Conservation (phyloP, 2,329 filamentous ascomycete species). For the Lomentospora prolificans region DNA sequence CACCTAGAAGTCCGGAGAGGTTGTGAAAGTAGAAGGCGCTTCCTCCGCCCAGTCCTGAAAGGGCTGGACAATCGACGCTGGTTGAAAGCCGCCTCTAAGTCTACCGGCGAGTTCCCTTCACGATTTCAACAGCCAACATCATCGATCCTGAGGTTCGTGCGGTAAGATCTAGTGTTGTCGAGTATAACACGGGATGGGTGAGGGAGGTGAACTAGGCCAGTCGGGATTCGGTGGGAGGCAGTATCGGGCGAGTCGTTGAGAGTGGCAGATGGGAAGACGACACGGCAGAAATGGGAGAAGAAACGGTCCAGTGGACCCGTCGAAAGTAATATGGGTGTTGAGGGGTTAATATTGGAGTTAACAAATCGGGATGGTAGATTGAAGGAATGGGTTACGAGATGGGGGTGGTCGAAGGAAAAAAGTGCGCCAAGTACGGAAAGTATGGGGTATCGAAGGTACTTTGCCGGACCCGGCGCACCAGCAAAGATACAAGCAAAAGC, state of each 20-base stretch:
- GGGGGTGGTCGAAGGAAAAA: neutral
- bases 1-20: neutral
- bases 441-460: neutral
- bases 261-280: neutral
- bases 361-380: slow-evolving; percentile 5
- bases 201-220: neutral
- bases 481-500: neutral
- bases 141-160: neutral
- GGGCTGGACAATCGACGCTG: no score
- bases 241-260: neutral
- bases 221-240: slow-evolving; percentile 2
- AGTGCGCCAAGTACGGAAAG: neutral
- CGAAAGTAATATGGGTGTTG: slow-evolving; percentile 8
- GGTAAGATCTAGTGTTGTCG: neutral
- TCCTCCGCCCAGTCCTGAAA: neutral
- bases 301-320: neutral
- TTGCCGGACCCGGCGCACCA: neutral
- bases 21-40: neutral
- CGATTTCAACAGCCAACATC: neutral
- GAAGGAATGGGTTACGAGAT: neutral
- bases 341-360: slow-evolving; percentile 7
- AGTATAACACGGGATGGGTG: neutral
- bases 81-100: neutral
- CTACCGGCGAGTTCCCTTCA: neutral
- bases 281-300: neutral